These are phyloP conservation scores for Brassica cretica DNA, from an alignment of 345 rosid species.

Conservation along the genomic window DNA sequence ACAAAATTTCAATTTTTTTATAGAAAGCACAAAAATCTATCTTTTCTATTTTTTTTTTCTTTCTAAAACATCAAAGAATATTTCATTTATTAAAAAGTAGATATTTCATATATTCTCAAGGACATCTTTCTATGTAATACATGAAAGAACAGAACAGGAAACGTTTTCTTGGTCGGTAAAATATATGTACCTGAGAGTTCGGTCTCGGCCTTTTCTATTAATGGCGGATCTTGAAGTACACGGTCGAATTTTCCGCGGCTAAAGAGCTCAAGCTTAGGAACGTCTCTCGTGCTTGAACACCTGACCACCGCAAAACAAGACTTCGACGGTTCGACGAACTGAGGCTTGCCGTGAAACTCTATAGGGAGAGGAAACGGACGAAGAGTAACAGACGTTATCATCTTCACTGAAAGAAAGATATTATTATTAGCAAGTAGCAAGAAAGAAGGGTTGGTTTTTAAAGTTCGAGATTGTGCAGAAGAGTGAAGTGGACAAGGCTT, in stretches of 20 bases:
- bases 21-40: no score
- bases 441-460: not conserved
- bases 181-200: constrained; percentile 59
- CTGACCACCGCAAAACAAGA: constrained; percentile 33
- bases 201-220: constrained; percentile 62
- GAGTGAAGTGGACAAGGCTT: not conserved
- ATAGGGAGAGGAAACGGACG: constrained; percentile 43
- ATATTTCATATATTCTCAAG: not conserved
- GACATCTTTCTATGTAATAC: not conserved
- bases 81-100: not conserved
- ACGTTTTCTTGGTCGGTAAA: not conserved
- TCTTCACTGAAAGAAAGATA: constrained; percentile 37
- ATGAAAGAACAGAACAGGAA: not conserved
- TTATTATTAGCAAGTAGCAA: not conserved
- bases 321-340: not conserved
- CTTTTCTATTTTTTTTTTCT: no score
- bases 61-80: no score
- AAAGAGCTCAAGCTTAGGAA: constrained; percentile 84
- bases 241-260: constrained; percentile 69
- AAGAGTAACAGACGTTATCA: constrained; percentile 48
- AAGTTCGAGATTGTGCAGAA: not conserved
- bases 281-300: constrained; percentile 52
- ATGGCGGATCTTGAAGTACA: constrained; percentile 51
- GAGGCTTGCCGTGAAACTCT: constrained; percentile 35
- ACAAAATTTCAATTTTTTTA: no score